Base-by-base conservation (phyloP, 73 alveolate species). In the Paramecium tetraurelia region DNA sequence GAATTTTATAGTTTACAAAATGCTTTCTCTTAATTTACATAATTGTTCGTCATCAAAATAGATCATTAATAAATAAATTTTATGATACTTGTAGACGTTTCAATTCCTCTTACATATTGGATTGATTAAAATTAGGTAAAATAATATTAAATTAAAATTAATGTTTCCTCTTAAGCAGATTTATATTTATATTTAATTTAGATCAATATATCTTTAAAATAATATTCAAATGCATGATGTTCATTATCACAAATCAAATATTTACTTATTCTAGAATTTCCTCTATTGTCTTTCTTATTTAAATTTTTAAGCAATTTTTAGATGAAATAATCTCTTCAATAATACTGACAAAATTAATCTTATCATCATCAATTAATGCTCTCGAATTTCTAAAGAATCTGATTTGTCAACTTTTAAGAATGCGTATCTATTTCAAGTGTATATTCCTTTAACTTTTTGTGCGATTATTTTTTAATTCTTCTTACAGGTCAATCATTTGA, bases 1-100 rank as follows among this genome's bases (percentile, higher is more conserved):
- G 84, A 63, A 27, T 63, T 63, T 63, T 33, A 48, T 63, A 63
- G 29, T 63, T 63, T 63, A 63, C 84, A 63, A 63, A 63, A 63
- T 63, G 41, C 24, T 10, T 12, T 21, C 41, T 63, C 24, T 63
- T 63, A 63, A 63, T 63, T 63, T 33, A 63, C 1, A 27, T 10
- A 63, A 31, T 63, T 31, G 11, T 63, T 63, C 11, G 24, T 63
- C 84, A 63, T 11, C 8, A 31, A 16, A 33, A 63, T 31, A 63
- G 41, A 63, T 16, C 84, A 22, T 63, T 20, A 2, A 63, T 63
- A 63, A 31, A 53, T 16, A 53, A 16, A 53, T 53, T 53, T 18
- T 18, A 53, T 53, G 31, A 10, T 53, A 53, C 18, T 53, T 12
- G 1, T 53, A 53, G 14, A 22, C 31, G 27, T 18, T 53, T 53